Percentiles rank a stretch among this genome's conserved stretches.
Conservation (phyloP, 164 flowering plant genomes). For the Litsea cubeba region DNA sequence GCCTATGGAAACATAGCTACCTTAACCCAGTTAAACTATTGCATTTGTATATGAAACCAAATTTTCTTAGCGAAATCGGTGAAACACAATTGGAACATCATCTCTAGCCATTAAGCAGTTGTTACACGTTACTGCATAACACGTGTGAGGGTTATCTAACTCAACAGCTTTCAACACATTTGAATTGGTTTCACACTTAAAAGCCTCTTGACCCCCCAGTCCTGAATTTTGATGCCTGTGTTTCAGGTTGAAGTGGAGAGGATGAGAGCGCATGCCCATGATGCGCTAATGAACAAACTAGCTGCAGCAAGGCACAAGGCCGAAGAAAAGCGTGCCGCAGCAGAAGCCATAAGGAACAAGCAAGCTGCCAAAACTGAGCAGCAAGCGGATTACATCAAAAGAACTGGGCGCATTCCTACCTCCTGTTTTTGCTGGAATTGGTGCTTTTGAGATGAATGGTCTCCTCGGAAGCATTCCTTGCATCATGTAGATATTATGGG, state of each 20-base stretch:
- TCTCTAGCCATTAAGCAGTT: too few relatives aligned
- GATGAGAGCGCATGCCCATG: constrained; percentile 59
- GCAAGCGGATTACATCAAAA: constrained; percentile 69
- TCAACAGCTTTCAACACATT: background rate
- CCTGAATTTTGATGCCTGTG: background rate
- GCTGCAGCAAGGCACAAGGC: constrained; percentile 65
- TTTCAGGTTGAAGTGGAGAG: constrained; percentile 67
- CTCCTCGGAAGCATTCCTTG: too few relatives aligned
- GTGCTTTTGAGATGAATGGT: constrained; percentile 34
- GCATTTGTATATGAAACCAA: too few relatives aligned
- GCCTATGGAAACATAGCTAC: too few relatives aligned
- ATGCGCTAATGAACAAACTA: constrained; percentile 61
- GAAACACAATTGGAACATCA: too few relatives aligned
- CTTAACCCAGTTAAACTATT: too few relatives aligned
- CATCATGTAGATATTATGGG: too few relatives aligned
- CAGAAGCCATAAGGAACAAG: constrained; percentile 58
- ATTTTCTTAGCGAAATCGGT: too few relatives aligned
- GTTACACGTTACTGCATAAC: too few relatives aligned
- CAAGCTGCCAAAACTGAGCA: constrained; percentile 64
- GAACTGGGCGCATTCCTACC: constrained; percentile 64
- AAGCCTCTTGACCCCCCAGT: background rate
- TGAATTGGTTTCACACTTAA: background rate
- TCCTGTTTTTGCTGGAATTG: constrained; percentile 49
- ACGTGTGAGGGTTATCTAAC: too few relatives aligned
- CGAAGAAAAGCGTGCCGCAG: constrained; percentile 68